These are phyloP conservation scores for Lycium barbarum DNA, from an alignment of 257 asterid genomes.

Conservation along the genomic window DNA sequence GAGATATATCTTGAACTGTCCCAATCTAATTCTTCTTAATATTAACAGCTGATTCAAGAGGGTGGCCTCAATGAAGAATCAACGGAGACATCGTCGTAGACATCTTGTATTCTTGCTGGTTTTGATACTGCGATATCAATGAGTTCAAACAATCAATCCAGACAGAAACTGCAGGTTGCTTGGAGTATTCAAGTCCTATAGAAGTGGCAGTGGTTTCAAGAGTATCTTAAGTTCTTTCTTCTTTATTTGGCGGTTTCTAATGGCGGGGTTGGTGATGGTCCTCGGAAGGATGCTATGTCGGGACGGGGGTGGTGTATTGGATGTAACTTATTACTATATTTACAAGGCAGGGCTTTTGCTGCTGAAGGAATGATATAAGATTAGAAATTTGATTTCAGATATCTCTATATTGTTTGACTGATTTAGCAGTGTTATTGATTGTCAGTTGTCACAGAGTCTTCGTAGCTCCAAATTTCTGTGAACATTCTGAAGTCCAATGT, in stretches of 20 bases:
- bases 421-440: neutral
- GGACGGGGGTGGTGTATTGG: neutral
- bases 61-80: slow-evolving; percentile 52
- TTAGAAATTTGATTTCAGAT: neutral
- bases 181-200: neutral
- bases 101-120: neutral
- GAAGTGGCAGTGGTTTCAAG: neutral
- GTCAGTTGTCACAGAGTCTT: neutral
- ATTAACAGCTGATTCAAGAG: slow-evolving; percentile 72
- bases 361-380: neutral
- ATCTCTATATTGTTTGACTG: neutral
- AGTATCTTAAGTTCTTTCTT: neutral
- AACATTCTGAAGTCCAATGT: neutral
- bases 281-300: neutral
- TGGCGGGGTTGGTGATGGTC: neutral
- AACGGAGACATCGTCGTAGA: slow-evolving; percentile 33
- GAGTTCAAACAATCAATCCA: neutral
- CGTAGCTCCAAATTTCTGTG: neutral
- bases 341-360: neutral
- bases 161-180: neutral
- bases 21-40: slow-evolving; percentile 28
- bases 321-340: neutral
- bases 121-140: neutral
- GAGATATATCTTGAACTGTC: neutral
- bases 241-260: neutral